These are phyloP conservation scores for Gossypium rotundifolium DNA, from an alignment of 345 rosid species.

Conservation along the genomic window DNA sequence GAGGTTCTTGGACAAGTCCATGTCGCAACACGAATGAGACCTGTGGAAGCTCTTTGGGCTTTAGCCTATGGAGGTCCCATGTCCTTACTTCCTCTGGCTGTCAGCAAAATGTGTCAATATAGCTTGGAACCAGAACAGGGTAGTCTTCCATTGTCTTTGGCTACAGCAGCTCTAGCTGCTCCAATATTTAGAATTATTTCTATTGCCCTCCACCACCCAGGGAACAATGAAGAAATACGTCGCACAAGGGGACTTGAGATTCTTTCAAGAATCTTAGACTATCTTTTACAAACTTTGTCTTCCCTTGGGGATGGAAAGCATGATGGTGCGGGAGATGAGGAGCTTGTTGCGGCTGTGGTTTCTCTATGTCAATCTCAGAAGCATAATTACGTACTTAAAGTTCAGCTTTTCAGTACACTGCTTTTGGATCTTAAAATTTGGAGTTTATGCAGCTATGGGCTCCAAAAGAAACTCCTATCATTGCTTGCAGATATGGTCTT, in stretches of 20 bases:
- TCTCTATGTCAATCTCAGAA: constrained; percentile 83
- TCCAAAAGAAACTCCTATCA: constrained; percentile 90
- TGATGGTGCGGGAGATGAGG: constrained; percentile 79
- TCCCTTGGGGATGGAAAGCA: constrained; percentile 48
- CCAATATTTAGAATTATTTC: constrained; percentile 84
- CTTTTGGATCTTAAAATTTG: constrained; percentile 86
- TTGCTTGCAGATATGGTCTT: constrained; percentile 99
- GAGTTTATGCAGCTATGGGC: constrained; percentile 95
- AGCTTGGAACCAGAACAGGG: constrained; percentile 78
- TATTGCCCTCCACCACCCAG: constrained; percentile 70
- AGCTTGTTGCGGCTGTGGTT: constrained; percentile 91
- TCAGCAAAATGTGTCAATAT: constrained; percentile 61
- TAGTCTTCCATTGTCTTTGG: constrained; percentile 45
- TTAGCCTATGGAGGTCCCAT: constrained; percentile 93
- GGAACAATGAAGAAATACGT: constrained; percentile 82
- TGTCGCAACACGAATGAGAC: constrained; percentile 80
- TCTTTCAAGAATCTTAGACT: constrained; percentile 74
- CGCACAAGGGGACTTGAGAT: constrained; percentile 80
- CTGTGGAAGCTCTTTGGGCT: constrained; percentile 94
- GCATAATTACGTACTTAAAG: constrained; percentile 79
- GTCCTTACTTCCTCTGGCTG: constrained; percentile 83
- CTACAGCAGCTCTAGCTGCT: constrained; percentile 77
- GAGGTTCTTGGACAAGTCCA: constrained; percentile 99
- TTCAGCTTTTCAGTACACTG: constrained; percentile 83
- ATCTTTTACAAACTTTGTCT: constrained; percentile 78